phyloP scores from a whole-genome alignment of 345 rosid genomes.

The Microcos paniculata region DNA sequence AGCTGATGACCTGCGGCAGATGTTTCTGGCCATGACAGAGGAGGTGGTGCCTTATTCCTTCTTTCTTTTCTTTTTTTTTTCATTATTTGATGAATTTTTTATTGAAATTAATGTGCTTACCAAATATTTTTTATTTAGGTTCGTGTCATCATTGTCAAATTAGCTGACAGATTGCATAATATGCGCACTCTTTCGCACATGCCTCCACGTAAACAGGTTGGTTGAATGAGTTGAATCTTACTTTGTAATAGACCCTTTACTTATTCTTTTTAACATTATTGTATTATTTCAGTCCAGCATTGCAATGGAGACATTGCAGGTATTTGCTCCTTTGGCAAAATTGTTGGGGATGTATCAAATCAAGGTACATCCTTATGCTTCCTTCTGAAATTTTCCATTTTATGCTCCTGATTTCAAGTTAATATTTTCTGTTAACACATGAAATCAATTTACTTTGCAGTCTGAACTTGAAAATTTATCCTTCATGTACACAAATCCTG shows the following conservation, averaged over 20 bases:
- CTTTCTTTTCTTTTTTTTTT: neutral
- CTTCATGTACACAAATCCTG: constrained; percentile 94
- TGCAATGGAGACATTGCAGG: constrained; percentile 93
- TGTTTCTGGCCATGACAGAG: constrained; percentile 97
- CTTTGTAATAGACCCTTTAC: constrained; percentile 11
- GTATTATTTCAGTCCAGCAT: constrained; percentile 79
- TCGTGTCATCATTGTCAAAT: constrained; percentile 96
- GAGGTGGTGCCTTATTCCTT: constrained; percentile 50
- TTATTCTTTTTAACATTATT: constrained; percentile 28
- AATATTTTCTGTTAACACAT: neutral
- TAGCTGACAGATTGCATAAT: constrained; percentile 97
- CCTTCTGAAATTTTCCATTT: constrained; percentile 5
- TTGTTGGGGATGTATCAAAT: constrained; percentile 96
- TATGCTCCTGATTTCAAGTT: constrained; percentile 1
- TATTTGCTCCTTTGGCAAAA: constrained; percentile 97
- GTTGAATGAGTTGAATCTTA: constrained; percentile 13
- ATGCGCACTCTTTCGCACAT: constrained; percentile 94
- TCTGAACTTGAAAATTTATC: constrained; percentile 94
- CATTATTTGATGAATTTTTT: constrained; percentile 10
- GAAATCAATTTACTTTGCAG: constrained; percentile 45
- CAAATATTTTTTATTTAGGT: constrained; percentile 54
- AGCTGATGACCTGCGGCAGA: constrained; percentile 98
- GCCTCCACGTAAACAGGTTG: constrained; percentile 98
- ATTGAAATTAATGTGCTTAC: constrained; percentile 13
- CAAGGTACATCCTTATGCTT: constrained; percentile 53